Evolutionary conservation across 345 rosid genomes (phyloP), one percentile per base, ranked within the genome.

Genomic region (Noccaea bulbosa): DNA sequence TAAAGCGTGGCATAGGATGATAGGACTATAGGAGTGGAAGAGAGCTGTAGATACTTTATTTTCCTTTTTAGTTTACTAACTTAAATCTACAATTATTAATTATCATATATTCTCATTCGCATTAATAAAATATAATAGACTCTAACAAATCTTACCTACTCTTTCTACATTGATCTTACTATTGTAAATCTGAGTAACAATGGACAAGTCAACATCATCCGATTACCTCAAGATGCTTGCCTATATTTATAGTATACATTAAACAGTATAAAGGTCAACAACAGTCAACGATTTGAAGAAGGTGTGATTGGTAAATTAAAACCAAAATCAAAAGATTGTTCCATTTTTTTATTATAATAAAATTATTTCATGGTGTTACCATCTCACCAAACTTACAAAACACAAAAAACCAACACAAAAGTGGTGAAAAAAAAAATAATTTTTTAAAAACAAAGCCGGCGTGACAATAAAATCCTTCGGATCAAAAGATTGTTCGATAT

Each of bases 311-410:
- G 12, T 6, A 73, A 40, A 45, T 7, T 32, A 33, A 43, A 73
- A 65, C 15, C 55, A 74, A 49, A 74, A 74, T 66, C 55, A 74
- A 40, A 20, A 49, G 40, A 74, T 66, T 49, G 58, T 74, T 74
- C 78, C n/a, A n/a, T n/a, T n/a, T n/a, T n/a, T n/a, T n/a, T n/a
- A n/a, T n/a, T n/a, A n/a, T n/a, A n/a, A n/a, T n/a, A n/a, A n/a
- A n/a, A n/a, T n/a, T n/a, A n/a, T n/a, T n/a, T n/a, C n/a, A n/a
- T n/a, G n/a, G n/a, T n/a, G n/a, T n/a, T n/a, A n/a, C n/a, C n/a
- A n/a, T n/a, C n/a, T n/a, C n/a, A n/a, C n/a, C n/a, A n/a, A n/a
- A n/a, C n/a, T n/a, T n/a, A n/a, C n/a, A n/a, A n/a, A n/a, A n/a
- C n/a, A n/a, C n/a, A n/a, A n/a, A n/a, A n/a, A n/a, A n/a, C n/a